phyloP scores from a whole-genome alignment of 345 rosid species.

The Erysimum cheiranthoides region DNA sequence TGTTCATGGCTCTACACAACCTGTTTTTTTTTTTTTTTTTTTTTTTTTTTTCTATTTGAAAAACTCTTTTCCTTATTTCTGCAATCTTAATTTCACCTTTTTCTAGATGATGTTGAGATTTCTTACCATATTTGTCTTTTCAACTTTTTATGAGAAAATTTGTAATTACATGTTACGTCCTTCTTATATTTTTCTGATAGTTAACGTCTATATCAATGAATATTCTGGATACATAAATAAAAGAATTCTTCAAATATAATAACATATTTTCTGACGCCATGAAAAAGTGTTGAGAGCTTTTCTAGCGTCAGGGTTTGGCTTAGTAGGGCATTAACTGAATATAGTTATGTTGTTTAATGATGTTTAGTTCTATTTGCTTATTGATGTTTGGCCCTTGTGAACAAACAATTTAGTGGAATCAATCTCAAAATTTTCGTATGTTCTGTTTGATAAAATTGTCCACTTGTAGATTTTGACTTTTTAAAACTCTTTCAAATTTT shows the following conservation, averaged over 20 bases:
- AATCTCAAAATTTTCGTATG: background rate
- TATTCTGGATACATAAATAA: background rate
- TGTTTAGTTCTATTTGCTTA: conserved; percentile 12
- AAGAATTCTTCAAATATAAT: background rate
- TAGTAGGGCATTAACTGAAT: too few species aligned
- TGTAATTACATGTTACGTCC: background rate
- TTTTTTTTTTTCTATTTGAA: background rate
- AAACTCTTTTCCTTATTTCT: background rate
- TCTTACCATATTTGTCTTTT: conserved; percentile 21
- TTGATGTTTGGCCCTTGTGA: background rate
- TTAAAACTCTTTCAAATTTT: background rate
- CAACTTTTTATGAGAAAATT: background rate
- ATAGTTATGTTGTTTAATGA: background rate
- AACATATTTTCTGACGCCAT: background rate
- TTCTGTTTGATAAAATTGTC: conserved; percentile 1
- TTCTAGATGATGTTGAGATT: background rate
- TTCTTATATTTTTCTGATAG: background rate
- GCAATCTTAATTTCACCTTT: background rate
- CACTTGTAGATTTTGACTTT: conserved; percentile 2
- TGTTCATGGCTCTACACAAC: too few species aligned
- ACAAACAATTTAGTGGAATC: conserved; percentile 9
- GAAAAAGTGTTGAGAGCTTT: background rate
- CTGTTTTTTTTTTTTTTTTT: background rate
- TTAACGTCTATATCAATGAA: background rate
- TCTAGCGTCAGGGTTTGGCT: background rate